Conservation (phyloP, 164 flowering plant genomes). For the Cinnamomum micranthum region DNA sequence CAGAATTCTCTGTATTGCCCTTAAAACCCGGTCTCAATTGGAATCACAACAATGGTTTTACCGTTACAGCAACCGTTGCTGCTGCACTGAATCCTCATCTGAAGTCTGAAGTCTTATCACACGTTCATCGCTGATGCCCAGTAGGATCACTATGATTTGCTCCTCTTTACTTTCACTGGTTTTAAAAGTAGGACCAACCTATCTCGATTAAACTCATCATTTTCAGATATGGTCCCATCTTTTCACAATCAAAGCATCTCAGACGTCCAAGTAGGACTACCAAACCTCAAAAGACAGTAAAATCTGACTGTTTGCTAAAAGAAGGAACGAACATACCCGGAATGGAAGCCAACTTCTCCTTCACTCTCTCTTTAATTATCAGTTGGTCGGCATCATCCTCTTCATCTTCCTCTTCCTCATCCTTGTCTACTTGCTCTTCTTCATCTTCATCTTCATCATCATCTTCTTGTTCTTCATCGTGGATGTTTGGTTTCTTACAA, state of each 20-base stretch:
- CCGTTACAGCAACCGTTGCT: too few species aligned
- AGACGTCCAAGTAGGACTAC: neutral
- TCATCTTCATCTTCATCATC: slow-evolving; percentile 8
- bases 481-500: slow-evolving; percentile 4
- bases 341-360: neutral
- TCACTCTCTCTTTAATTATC: slow-evolving; percentile 7
- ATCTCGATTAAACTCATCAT: neutral
- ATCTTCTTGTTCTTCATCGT: slow-evolving; percentile 7
- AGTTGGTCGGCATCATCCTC: slow-evolving; percentile 1
- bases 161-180: neutral
- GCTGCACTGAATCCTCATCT: too few species aligned
- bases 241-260: neutral
- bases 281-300: neutral
- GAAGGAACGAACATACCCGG: slow-evolving; percentile 11
- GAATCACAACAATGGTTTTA: too few species aligned
- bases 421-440: slow-evolving; percentile 11
- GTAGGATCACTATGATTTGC: neutral
- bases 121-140: neutral
- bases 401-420: slow-evolving; percentile 6
- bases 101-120: too few species aligned
- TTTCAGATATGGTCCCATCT: neutral
- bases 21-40: too few species aligned
- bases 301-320: too few species aligned
- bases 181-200: neutral
- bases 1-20: too few species aligned